Percentiles rank a stretch among this genome's conserved stretches.
Conservation (phyloP, 2,329 filamentous ascomycete genomes). For the Xylaria sp. region DNA sequence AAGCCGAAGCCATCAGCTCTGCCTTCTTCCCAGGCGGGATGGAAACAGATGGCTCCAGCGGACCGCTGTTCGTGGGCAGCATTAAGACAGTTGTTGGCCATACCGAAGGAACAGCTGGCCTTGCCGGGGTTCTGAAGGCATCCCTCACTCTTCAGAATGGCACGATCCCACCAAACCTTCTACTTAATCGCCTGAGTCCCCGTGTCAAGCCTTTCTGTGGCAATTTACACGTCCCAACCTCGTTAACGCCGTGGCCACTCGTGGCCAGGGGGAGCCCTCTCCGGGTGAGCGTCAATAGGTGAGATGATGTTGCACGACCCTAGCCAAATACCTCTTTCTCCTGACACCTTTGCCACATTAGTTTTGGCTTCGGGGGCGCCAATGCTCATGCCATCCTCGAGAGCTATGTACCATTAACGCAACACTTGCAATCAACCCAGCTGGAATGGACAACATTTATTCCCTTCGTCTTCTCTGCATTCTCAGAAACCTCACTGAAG, state of each 20-base stretch:
- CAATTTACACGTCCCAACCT: slow-evolving; percentile 3
- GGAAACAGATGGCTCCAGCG: not conserved
- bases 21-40: slow-evolving; percentile 12
- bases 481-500: slow-evolving; percentile 10
- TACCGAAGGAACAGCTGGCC: slow-evolving; percentile 13
- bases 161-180: slow-evolving; percentile 8
- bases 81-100: slow-evolving; percentile 22
- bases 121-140: slow-evolving; percentile 9
- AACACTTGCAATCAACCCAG: not conserved
- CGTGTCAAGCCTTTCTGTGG: slow-evolving; percentile 4
- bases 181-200: slow-evolving; percentile 5
- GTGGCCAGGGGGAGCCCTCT: slow-evolving; percentile 5
- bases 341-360: not conserved
- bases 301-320: not conserved
- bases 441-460: not conserved
- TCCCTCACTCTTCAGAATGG: slow-evolving; percentile 8
- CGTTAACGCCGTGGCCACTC: slow-evolving; percentile 7
- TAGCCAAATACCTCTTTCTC: not conserved
- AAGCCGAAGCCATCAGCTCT: slow-evolving; percentile 26
- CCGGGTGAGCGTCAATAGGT: slow-evolving; percentile 26
- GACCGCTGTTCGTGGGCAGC: slow-evolving; percentile 6
- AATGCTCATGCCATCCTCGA: slow-evolving; percentile 30
- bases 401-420: slow-evolving; percentile 9
- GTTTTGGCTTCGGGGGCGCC: slow-evolving; percentile 28
- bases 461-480: slow-evolving; percentile 24